Evolutionary conservation across 2,329 filamentous ascomycete species (phyloP), one percentile per base, ranked within the genome.

Genomic region (Claviceps humidiphila): DNA sequence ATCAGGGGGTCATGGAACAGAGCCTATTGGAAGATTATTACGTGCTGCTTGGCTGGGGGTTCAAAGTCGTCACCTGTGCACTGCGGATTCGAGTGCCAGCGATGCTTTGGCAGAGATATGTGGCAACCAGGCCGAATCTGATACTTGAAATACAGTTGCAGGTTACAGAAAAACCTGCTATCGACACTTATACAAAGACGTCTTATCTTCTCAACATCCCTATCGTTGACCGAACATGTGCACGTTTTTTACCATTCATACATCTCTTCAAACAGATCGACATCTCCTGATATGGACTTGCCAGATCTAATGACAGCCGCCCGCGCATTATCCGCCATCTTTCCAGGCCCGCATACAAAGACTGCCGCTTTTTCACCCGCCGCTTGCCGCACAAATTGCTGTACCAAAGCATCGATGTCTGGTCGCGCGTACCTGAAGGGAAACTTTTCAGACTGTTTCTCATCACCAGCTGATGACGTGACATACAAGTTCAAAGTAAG

Each of bases 241-340:
- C 16, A 30, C 26, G 14, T 45, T 5, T 30, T 5, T 30, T 45
- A 45, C 43, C 43, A 45, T 45, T 34, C 43, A 30, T 45, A 45
- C 4, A 45, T 45, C 22, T 45, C 43, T 11, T 45, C 43, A 11
- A 45, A 45, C 24, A 45, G 3, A 13, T 45, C 43, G 2, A 45
- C 43, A 4, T 45, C 22, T 9, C 22, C 43, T 13, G 43, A 30
- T 4, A 20, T n/a, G 43, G 43, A 22, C 43, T 45, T 45, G 16
- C 22, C 43, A 17, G 26, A 16, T 45, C 43, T n/a, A 8, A 48
- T 16, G 30, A 68, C 64, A 1, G 63, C 62, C 49, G 52, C 54
- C 41, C 67, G 56, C 39, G 65, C 60, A 16, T 68, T 62, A 53
- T 70, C 66, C 0, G 65, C 66, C 66, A 70, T 67, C 20, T 57